Evolutionary conservation across 176 grass and related monocot genomes (phyloP), one percentile per base, ranked within the genome.

Genomic region (Raddia distichophylla): DNA sequence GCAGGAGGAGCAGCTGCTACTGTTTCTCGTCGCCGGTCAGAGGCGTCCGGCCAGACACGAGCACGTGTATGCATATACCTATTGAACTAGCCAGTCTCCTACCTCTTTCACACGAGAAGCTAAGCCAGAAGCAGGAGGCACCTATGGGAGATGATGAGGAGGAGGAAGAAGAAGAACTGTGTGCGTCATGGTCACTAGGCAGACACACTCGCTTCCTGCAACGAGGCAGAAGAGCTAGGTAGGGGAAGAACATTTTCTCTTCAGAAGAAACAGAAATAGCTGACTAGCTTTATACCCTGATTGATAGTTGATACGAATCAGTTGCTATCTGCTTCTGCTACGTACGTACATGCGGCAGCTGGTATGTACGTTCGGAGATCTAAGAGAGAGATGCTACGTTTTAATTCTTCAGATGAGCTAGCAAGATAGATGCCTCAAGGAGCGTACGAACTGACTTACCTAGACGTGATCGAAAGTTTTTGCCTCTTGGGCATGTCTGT

Each of bases 1-100:
- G 37, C 37, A 40, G 37, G 37, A 40, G 37, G 37, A 40, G 37
- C 37, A 53, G 74, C 67, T 19, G 74, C 83, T 34, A 64, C 72
- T 63, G 71, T 83, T 42, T 49, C 18, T 35, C 16, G 79, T 73
- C 76, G 40, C 66, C 43, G 65, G 2, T 43, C 71, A 79, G 75
- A 35, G 56, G 20, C 37, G 37, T 40, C 63, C 33, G 18, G 46
- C 10, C 67, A 80, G 60, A 45, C 78, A 90, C 19, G 10, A 72
- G 65, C 72, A 89, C 64, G 78, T 82, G 71, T 77, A 72, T 76
- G 72, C 48, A 60, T 83, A 27, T 67, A 57, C 35, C 54, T 74
- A 57, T 49, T 64, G 48, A 42, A 17, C 2, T 52, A 79, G 9
- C 63, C 44, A 51, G 64, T 77, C 13, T 50, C 43, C 33, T 51